Base-by-base conservation (phyloP, 768 basidiomycete genomes). In the Suillus clintonianus region DNA sequence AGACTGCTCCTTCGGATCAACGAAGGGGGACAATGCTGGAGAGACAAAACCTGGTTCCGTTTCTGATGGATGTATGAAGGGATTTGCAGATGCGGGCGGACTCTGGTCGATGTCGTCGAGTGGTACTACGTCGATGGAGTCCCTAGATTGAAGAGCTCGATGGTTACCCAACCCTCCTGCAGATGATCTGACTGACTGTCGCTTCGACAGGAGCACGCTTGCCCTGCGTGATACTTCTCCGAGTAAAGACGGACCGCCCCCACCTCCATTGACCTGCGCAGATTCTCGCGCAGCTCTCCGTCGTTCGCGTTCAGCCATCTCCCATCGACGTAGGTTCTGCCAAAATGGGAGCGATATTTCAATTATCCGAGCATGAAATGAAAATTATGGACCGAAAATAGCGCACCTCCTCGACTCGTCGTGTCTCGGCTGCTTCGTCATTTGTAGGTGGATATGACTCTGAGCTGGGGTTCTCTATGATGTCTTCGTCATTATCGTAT, bases 271-370 rank as follows among this genome's bases (percentile, higher is more conserved):
- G 9, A 48, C 61, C 24, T 69, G 71, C 3, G n/a, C 14, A 3
- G 89, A 87, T 62, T 87, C 89, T 61, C 92, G 83, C 4, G 85
- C 88, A 41, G 84, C 82, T 76, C 88, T 93, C 78, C 92, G 85
- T 63, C 90, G 84, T 68, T 87, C 87, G 22, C 89, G 83, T 70
- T 94, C 92, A 45, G 86, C 86, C 53, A 86, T 78, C 68, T 94
- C 92, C 93, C 92, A 94, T 48, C 84, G 83, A 67, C 83, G 82
- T 32, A 95, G 80, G 64, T 86, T 94, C 92, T 94, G 74, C 60
- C 39, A 59, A 36, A 47, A 68, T 51, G 27, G 19, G 6, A 43
- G 60, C 43, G 50, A 48, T 1, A 45, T 27, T 15, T 60, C 22
- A 55, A 64, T 47, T 65, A 62, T 48, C 32, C 51, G 27, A 45